phyloP scores from a whole-genome alignment of 2,329 filamentous ascomycete species.

The Pseudocercospora vitis region DNA sequence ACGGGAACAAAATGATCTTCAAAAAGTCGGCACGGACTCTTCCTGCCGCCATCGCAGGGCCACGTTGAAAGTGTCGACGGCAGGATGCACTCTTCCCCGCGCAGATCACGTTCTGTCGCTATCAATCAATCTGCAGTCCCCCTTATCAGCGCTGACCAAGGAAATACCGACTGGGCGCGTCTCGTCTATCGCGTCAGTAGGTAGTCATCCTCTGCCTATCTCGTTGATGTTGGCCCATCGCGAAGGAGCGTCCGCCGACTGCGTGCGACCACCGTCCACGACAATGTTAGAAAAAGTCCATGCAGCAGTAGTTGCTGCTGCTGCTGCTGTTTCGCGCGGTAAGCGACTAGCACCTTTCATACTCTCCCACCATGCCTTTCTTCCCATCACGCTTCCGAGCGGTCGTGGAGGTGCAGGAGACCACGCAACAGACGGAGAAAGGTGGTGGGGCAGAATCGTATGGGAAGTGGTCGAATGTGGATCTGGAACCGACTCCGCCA shows the following conservation, averaged over 20 bases:
- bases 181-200: no score
- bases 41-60: no score
- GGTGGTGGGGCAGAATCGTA: constrained; percentile 9
- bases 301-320: not conserved
- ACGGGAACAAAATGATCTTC: no score
- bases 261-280: not conserved
- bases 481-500: constrained; percentile 30
- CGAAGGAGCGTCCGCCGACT: constrained; percentile 3
- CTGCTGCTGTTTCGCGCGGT: not conserved
- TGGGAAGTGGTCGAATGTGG: constrained; percentile 29
- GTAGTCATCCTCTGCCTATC: constrained; percentile 19
- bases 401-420: constrained; percentile 3
- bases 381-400: not conserved
- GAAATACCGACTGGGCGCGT: constrained; percentile 4
- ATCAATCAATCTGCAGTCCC: not conserved
- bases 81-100: constrained; percentile 2
- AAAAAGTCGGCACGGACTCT: no score
- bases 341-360: not conserved
- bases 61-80: not conserved
- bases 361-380: constrained; percentile 6
- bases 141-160: constrained; percentile 13
- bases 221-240: not conserved
- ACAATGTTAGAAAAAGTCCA: not conserved
- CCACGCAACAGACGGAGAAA: not conserved
- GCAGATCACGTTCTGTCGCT: not conserved